A percentile compares a stretch with the other conserved stretches of the same genome.
Evolutionary conservation across 1,284 basidiomycete genomes (phyloP).

Genomic region (Irpex sp.): DNA sequence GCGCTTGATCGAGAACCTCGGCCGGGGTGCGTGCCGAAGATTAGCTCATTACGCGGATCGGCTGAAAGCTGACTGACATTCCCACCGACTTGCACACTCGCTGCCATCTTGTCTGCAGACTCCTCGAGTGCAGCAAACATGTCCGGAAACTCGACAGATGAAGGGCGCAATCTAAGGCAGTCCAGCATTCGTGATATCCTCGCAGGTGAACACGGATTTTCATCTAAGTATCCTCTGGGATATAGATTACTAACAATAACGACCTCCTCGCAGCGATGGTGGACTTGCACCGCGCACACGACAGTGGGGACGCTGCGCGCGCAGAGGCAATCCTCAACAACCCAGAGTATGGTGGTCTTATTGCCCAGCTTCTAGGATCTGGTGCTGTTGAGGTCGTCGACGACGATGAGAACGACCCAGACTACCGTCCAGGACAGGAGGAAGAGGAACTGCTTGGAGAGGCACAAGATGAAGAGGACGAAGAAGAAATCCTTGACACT

Average conservation of each 20-base stretch:
- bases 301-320: not conserved
- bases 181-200: constrained; percentile 1
- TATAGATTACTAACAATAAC: not conserved
- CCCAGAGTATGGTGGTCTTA: constrained; percentile 1
- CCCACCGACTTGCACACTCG: not conserved
- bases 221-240: not conserved
- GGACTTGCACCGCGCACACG: constrained; percentile 6
- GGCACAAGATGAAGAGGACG: constrained; percentile 12
- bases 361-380: constrained; percentile 3
- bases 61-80: not conserved
- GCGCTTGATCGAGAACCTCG: not conserved
- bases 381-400: constrained; percentile 2
- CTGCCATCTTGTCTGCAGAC: not conserved
- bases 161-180: not conserved
- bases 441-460: not conserved
- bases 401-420: constrained; percentile 7
- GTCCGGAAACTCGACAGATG: not conserved
- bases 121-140: not conserved
- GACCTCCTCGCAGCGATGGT: constrained; percentile 11
- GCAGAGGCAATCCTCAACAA: not conserved
- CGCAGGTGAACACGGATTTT: not conserved
- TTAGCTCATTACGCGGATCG: not conserved
- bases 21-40: not conserved
- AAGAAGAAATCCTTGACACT: constrained; percentile 14
- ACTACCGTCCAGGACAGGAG: not conserved